Conservation (phyloP, 164 flowering plant species). For the Buxus sempervirens region DNA sequence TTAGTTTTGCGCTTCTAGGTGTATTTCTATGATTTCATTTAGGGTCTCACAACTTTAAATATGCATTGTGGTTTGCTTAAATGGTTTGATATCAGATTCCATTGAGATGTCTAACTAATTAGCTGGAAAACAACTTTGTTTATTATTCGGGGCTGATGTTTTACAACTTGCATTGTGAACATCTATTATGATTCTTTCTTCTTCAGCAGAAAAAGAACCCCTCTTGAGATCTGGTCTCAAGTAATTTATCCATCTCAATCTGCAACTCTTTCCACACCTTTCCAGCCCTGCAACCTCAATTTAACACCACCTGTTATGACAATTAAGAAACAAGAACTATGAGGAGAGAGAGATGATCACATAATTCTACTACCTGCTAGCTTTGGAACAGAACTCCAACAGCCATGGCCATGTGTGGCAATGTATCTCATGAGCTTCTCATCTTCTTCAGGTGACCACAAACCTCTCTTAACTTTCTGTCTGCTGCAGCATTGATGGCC, state of each 20-base stretch:
- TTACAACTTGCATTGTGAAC: too few species aligned
- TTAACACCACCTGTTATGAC: not conserved
- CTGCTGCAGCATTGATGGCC: slow-evolving; percentile 45
- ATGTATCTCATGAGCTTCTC: slow-evolving; percentile 39
- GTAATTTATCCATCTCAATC: slow-evolving; percentile 46
- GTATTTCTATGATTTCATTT: too few species aligned
- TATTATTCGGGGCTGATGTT: too few species aligned
- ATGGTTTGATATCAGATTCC: too few species aligned
- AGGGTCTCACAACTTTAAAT: too few species aligned
- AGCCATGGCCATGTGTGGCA: slow-evolving; percentile 42
- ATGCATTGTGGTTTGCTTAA: too few species aligned
- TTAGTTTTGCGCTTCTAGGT: too few species aligned
- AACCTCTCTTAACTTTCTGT: slow-evolving; percentile 44
- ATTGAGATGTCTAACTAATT: too few species aligned
- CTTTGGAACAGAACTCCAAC: slow-evolving; percentile 45
- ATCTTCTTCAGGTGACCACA: slow-evolving; percentile 53
- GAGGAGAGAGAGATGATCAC: not conserved
- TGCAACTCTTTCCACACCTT: slow-evolving; percentile 50
- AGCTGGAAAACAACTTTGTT: too few species aligned
- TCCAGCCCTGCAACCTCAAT: slow-evolving; percentile 27
- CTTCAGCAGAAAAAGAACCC: slow-evolving; percentile 40
- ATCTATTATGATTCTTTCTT: slow-evolving; percentile 39
- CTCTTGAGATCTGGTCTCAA: slow-evolving; percentile 45
- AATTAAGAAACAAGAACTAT: not conserved
- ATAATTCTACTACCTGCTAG: slow-evolving; percentile 25